Percentiles rank a stretch among this genome's conserved stretches.
phyloP scores from a whole-genome alignment of 768 basidiomycete genomes.

The Rhodocollybia butyracea region DNA sequence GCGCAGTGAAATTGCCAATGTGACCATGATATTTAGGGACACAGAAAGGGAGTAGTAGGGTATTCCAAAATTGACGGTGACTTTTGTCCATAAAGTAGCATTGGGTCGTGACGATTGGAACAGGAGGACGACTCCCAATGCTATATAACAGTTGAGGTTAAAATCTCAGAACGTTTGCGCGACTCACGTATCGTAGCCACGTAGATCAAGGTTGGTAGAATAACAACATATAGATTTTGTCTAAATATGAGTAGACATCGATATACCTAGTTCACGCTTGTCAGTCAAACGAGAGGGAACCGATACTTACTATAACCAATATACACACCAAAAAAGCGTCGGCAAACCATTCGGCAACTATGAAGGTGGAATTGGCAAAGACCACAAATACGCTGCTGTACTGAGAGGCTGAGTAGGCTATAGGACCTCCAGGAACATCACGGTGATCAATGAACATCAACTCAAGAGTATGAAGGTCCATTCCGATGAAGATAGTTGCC shows the following conservation, averaged over 20 bases:
- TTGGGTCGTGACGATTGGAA: conserved; percentile 12
- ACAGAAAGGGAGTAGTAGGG: conserved; percentile 25
- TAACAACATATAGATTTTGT: conserved; percentile 7
- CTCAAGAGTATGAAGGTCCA: conserved; percentile 18
- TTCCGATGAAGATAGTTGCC: conserved; percentile 17
- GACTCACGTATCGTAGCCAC: conserved; percentile 12
- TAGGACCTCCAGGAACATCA: conserved; percentile 28
- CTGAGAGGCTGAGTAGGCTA: conserved; percentile 10
- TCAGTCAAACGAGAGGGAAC: too few species aligned
- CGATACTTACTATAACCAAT: too few species aligned
- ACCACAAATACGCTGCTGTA: conserved; percentile 17
- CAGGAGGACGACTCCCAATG: conserved; percentile 14
- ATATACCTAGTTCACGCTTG: conserved; percentile 1
- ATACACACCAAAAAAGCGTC: conserved; percentile 17
- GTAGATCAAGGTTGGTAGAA: conserved; percentile 11
- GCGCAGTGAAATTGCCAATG: conserved; percentile 21
- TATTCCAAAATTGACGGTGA: conserved; percentile 17
- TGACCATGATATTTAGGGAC: conserved; percentile 24
- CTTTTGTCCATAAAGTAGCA: conserved; percentile 11
- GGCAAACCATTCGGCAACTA: conserved; percentile 17
- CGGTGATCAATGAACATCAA: conserved; percentile 28
- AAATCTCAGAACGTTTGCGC: too few species aligned
- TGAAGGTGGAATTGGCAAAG: conserved; percentile 15
- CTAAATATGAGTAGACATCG: conserved; percentile 9
- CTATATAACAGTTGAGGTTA: conserved; percentile 4